Percentiles rank a stretch among this genome's conserved stretches.
Evolutionary conservation across 2,329 filamentous ascomycete species (phyloP).

Genomic region (Xylaria arbuscula): DNA sequence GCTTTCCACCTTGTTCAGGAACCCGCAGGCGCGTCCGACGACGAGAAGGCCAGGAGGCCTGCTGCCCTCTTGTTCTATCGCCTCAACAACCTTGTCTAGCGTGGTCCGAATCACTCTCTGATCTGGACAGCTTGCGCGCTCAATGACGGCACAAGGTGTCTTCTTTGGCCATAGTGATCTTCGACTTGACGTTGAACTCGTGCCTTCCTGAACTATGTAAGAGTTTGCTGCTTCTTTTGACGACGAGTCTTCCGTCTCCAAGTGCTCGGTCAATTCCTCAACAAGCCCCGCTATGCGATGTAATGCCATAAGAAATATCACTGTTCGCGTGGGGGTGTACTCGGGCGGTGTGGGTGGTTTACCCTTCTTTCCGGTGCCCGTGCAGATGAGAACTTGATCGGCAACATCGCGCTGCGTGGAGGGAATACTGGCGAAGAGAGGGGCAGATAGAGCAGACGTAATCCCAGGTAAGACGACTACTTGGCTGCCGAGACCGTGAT

Average conservation of each 20-base stretch:
- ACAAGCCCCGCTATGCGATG: constrained; percentile 84
- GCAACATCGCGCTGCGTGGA: constrained; percentile 89
- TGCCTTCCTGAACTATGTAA: constrained; percentile 41
- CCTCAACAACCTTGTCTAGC: constrained; percentile 79
- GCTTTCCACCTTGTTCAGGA: constrained; percentile 69
- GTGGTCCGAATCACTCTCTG: constrained; percentile 93
- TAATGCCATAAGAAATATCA: constrained; percentile 94
- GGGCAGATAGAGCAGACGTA: constrained; percentile 86
- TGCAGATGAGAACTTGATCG: constrained; percentile 96
- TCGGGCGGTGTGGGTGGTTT: constrained; percentile 83
- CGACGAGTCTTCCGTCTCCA: constrained; percentile 49
- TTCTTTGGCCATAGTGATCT: constrained; percentile 71
- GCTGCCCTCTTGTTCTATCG: constrained; percentile 89
- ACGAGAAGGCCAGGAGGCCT: constrained; percentile 90
- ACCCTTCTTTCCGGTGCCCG: constrained; percentile 92
- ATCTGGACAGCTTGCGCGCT: constrained; percentile 92
- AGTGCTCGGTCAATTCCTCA: constrained; percentile 69
- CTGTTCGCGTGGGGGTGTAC: constrained; percentile 80
- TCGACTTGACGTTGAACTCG: not conserved
- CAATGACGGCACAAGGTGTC: constrained; percentile 93
- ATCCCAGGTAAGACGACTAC: constrained; percentile 86
- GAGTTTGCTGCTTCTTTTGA: constrained; percentile 46
- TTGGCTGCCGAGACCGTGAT: constrained; percentile 72
- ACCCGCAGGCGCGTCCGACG: constrained; percentile 84
- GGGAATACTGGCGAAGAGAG: constrained; percentile 88